Evolutionary conservation across 2,329 filamentous ascomycete genomes (phyloP).

Genomic region (Fusarium begoniae): DNA sequence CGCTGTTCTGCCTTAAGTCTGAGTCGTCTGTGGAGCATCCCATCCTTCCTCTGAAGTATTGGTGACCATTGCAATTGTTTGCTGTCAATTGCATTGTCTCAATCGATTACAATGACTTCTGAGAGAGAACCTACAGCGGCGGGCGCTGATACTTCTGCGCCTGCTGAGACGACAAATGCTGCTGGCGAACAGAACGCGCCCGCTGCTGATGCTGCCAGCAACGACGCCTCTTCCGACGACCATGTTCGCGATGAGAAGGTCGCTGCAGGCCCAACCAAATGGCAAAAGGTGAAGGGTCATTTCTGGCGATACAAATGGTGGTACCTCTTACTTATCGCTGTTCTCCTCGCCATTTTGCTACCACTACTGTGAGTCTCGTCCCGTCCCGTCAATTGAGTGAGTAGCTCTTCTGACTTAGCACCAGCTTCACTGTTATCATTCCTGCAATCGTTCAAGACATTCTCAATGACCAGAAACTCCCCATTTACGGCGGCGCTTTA

Average conservation of each 20-base stretch:
- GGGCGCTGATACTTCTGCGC: not conserved
- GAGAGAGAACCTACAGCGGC: not conserved
- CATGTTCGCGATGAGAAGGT: constrained; percentile 26
- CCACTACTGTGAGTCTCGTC: constrained; percentile 54
- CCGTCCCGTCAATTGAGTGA: too few species aligned
- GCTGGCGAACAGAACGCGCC: not conserved
- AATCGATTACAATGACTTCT: not conserved
- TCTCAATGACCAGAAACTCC: constrained; percentile 53
- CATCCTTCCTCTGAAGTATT: not conserved
- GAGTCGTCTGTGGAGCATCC: not conserved
- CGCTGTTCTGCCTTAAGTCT: not conserved
- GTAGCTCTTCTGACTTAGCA: not conserved
- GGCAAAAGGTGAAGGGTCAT: constrained; percentile 52
- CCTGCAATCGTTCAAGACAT: constrained; percentile 57
- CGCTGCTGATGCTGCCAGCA: constrained; percentile 4
- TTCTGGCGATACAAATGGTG: constrained; percentile 55
- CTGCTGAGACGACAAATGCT: not conserved
- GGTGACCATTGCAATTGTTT: not conserved
- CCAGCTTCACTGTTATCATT: constrained; percentile 57
- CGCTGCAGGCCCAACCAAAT: constrained; percentile 32
- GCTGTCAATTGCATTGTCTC: not conserved
- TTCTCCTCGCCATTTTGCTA: constrained; percentile 56
- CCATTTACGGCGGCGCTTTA: constrained; percentile 50
- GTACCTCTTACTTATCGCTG: constrained; percentile 52
- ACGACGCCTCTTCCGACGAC: constrained; percentile 21